Percentiles rank a stretch among this genome's conserved stretches.
phyloP scores from a whole-genome alignment of 306 rosid genomes.

The Pterocarpus santalinus region DNA sequence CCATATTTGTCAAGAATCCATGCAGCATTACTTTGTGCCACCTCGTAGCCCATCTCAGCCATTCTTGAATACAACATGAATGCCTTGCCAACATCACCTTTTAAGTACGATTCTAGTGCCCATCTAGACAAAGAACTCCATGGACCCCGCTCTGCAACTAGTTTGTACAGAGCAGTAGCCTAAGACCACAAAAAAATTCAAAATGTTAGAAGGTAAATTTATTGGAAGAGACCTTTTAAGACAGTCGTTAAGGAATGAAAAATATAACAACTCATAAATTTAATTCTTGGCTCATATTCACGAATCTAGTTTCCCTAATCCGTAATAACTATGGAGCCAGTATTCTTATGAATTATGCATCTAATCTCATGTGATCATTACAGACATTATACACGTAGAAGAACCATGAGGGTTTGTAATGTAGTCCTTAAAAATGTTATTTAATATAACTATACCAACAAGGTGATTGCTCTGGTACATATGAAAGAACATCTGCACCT shows the following conservation, averaged over 20 bases:
- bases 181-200: slow-evolving; percentile 50
- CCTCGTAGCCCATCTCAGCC: slow-evolving; percentile 99
- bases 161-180: slow-evolving; percentile 91
- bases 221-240: not conserved
- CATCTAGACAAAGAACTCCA: slow-evolving; percentile 99
- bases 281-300: slow-evolving; percentile 32
- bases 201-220: slow-evolving; percentile 32
- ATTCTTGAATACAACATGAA: slow-evolving; percentile 91
- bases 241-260: slow-evolving; percentile 23
- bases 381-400: not conserved
- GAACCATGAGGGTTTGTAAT: not conserved
- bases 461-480: too few species aligned
- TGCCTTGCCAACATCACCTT: slow-evolving; percentile 93
- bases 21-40: slow-evolving; percentile 99
- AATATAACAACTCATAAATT: slow-evolving; percentile 6
- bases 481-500: too few species aligned
- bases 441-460: not conserved
- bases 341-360: not conserved
- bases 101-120: slow-evolving; percentile 96
- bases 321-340: not conserved
- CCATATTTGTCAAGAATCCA: slow-evolving; percentile 99
- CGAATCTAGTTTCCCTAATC: slow-evolving; percentile 11
- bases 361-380: not conserved
- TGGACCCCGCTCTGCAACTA: slow-evolving; percentile 98
- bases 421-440: not conserved